Base-by-base conservation (phyloP, 768 basidiomycete species). In the Fomitopsis pulvina region DNA sequence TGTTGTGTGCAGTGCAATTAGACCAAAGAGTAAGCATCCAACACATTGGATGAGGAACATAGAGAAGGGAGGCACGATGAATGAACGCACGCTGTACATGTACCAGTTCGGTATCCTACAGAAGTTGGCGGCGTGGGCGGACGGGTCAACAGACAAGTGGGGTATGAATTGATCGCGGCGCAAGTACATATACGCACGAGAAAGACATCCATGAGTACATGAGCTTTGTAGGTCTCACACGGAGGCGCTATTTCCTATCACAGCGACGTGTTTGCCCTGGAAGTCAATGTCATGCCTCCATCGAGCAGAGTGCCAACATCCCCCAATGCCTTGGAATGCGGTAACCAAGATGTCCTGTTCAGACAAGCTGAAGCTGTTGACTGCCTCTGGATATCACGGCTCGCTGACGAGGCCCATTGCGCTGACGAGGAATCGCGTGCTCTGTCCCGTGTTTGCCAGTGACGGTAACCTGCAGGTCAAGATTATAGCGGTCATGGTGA, bases 181-280 rank as follows among this genome's bases (percentile, higher is more conserved):
- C 61, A 62, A 4, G 62, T 61, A 28, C 63, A 63, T 6, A 57
- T 60, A 39, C 37, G 7, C 32, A 8, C 18, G 8, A n/a, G 30
- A 22, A 25, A 45, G 16, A 34, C 18, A 12, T 22, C 50, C 4
- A 14, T 4, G 5, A 9, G 4, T 4, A 10, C 16, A 9, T 3
- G 41, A 10, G 4, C 18, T 42, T 21, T 9, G 21, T 14, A 5
- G 16, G 14, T 7, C 22, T 16, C 29, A 62, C 40, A 57, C 65
- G 2, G 62, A 60, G 18, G 59, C 58, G 2, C 66, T 65, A 44
- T 63, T 68, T 18, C 68, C 68, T 22, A 68, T 58, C 2, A 69
- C 54, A 0, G 59, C 68, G 12, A 69, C 58, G n/a, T 51, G 51
- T 50, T 67, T 67, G 1, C 57, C 56, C 24, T 41, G 22, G 4